Base-by-base conservation (phyloP, 257 asterid species). In the Osmanthus fragrans region DNA sequence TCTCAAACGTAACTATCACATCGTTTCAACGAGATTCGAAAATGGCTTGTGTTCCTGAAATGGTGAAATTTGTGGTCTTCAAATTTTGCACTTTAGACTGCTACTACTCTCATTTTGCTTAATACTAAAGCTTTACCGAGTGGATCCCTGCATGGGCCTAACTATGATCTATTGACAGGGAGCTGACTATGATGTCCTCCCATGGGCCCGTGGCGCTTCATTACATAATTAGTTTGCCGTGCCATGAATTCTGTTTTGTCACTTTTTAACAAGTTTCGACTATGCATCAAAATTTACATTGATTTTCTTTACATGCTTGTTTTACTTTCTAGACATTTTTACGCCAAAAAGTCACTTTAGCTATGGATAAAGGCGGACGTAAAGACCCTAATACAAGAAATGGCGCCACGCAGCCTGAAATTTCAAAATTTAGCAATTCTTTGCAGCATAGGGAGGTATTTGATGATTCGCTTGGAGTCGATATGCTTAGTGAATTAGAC, bases 311-410 rank as follows among this genome's bases (percentile, higher is more conserved):
- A 58, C 76, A 0, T 78, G 15, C 25, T 25, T 80, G 7, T 66
- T 80, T 78, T 68, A 72, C 78, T 73, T 58, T 76, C 16, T 65
- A 94, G 98, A 94, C 98, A 37, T 92, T 92, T 85, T 86, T 94
- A 75, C 96, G 97, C 75, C 98, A 94, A 79, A 94, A 86, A 87
- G 84, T 90, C 80, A 89, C 92, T 82, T 84, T 93, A 84, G 89
- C 88, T 30, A 79, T 73, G 77, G 92, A 85, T 76, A 87, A 86
- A 82, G 76, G 89, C 65, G 88, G 84, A 64, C 85, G 77, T 66
- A 87, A 84, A 81, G 89, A 83, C 74, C 42, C 77, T 25, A 84
- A 78, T 34, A 58, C 67, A 51, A 85, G 77, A 36, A 91, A 79
- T 45, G 84, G 79, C 32, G 85, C 83, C 51, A 72, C 75, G 18